Evolutionary conservation across 306 rosid genomes (phyloP), one percentile per base, ranked within the genome.

Genomic region (Prunus mongolica): DNA sequence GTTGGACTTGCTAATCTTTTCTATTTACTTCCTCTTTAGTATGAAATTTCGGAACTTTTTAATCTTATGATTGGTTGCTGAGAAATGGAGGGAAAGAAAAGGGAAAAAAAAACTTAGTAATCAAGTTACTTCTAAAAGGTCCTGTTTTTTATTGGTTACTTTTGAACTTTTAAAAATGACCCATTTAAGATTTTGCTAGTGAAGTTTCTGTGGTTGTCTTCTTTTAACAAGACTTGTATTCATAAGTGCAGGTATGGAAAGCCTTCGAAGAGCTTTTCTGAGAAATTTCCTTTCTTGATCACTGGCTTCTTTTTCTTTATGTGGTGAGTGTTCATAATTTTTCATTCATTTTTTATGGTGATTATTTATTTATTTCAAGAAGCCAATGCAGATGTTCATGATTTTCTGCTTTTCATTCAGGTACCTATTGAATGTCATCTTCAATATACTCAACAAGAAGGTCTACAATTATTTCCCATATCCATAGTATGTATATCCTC

Each of bases 391-490:
- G 46, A 60, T 60, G 77, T 25, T 73, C 41, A 49, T 27, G 58
- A 28, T 20, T 4, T 67, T 24, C 58, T 70, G 75, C 45, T 63
- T 74, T 81, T 49, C 57, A 38, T 71, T 86, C 85, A 95, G 97
- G 98, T 92, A 95, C 87, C 90, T 95, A 58, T 80, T 95, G 79
- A 95, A 95, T 71, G 98, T 95, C 73, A 95, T 95, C 78, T 95
- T 95, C 80, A 95, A 95, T 81, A 95, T 95, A 52, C 84, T 95
- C 83, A 95, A 95, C 91, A 95, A 95, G 89, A 95, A 90, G 86
- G 89, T 95, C 83, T 95, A 95, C 67, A 95, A 95, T 60, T 95
- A 95, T 57, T 95, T 95, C 83, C 98, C 98, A 45, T 95, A 95
- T 76, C 98, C 98, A 10, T 95, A 84, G 97, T 94, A 88, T 73